Percentiles rank a stretch among this genome's conserved stretches.
Conservation (phyloP, 768 basidiomycete genomes). For the Mycena galericulata region DNA sequence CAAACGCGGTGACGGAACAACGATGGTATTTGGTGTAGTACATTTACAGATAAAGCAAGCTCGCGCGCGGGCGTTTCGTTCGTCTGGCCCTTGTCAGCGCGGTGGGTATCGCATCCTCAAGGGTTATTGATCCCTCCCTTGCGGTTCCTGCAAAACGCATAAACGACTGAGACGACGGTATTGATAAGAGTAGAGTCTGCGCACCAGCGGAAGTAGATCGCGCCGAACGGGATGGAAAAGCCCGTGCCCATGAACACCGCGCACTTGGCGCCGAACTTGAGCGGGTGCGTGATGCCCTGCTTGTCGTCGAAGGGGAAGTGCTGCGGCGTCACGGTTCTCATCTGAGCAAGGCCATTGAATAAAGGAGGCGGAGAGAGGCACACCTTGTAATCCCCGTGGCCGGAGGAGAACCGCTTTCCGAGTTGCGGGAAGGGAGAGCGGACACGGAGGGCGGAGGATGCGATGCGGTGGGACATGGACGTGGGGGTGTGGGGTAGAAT, state of each 20-base stretch:
- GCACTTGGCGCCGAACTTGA: conserved; percentile 22
- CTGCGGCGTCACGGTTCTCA: conserved; percentile 10
- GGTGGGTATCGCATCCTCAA: conserved; percentile 5
- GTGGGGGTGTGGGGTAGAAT: conserved; percentile 11
- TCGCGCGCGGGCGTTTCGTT: not conserved
- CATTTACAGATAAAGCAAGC: conserved; percentile 13
- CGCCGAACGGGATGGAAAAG: conserved; percentile 33
- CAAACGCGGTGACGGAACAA: too few species aligned
- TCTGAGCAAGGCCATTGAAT: not conserved
- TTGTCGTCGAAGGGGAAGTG: conserved; percentile 32
- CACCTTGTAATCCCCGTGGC: conserved; percentile 35
- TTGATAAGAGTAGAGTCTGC: not conserved
- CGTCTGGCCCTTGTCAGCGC: not conserved
- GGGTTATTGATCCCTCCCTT: conserved; percentile 33
- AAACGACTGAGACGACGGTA: not conserved
- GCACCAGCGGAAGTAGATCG: conserved; percentile 35
- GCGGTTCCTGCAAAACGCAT: conserved; percentile 18
- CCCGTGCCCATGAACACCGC: conserved; percentile 29
- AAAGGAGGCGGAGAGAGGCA: not conserved
- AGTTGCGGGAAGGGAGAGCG: conserved; percentile 23
- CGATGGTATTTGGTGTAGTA: too few species aligned
- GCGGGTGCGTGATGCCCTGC: conserved; percentile 23
- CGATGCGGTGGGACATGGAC: conserved; percentile 28
- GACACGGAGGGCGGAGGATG: conserved; percentile 27
- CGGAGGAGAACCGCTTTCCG: conserved; percentile 32